Evolutionary conservation across 495 filamentous ascomycete genomes (phyloP).

Genomic region (Xylaria telfairii): DNA sequence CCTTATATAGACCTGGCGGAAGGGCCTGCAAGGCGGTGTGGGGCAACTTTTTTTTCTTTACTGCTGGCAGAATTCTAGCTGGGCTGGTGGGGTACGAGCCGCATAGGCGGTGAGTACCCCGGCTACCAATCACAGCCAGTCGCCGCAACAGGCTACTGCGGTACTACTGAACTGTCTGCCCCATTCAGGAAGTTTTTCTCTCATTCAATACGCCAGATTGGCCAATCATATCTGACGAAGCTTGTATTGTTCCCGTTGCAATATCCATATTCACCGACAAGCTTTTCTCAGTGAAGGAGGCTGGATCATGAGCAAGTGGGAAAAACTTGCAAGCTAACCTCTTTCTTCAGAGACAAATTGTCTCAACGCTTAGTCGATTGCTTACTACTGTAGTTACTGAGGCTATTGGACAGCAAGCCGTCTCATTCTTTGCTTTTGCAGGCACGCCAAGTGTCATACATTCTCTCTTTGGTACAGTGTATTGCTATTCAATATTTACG

Average conservation of each 20-base stretch:
- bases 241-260: background rate
- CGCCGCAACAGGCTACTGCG: no score
- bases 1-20: constrained; percentile 39
- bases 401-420: background rate
- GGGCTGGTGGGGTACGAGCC: constrained; percentile 16
- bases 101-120: constrained; percentile 26
- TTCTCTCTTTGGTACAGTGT: no score
- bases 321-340: constrained; percentile 12
- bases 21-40: constrained; percentile 25
- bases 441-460: background rate
- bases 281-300: constrained; percentile 7
- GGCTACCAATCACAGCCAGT: background rate
- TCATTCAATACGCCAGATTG: background rate
- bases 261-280: constrained; percentile 6
- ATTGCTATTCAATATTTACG: no score
- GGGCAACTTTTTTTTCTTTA: background rate
- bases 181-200: constrained; percentile 1
- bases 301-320: background rate
- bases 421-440: background rate
- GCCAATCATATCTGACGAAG: constrained; percentile 2
- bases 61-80: constrained; percentile 21
- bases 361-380: background rate
- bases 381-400: background rate
- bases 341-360: background rate
- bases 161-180: background rate